A percentile compares a stretch with the other conserved stretches of the same genome.
Evolutionary conservation across 1,139 yeast species (phyloP).

Genomic region (Sugiyamaella xylanicola): DNA sequence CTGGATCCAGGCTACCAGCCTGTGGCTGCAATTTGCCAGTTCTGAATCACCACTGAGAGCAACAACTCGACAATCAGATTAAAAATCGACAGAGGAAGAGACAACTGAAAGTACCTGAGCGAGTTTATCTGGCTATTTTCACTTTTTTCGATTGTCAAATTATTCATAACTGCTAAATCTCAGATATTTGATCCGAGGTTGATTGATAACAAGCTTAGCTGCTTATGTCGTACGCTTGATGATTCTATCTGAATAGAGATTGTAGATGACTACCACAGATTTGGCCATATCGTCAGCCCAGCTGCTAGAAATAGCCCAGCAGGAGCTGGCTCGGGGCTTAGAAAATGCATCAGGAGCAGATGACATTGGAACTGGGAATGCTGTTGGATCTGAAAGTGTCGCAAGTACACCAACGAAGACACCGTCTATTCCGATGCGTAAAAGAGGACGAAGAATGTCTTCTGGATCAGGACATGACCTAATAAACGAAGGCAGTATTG

Average conservation of each 20-base stretch:
- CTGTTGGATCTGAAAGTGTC: background rate
- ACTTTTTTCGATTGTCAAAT: no score
- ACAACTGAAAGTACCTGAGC: no score
- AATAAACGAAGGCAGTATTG: background rate
- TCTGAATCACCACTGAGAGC: no score
- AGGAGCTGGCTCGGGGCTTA: constrained; percentile 25
- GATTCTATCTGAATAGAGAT: background rate
- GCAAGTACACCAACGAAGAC: constrained; percentile 2
- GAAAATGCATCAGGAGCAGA: constrained; percentile 7
- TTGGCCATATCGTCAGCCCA: constrained; percentile 24
- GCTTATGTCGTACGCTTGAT: background rate
- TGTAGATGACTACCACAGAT: constrained; percentile 14
- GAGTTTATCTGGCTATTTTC: no score
- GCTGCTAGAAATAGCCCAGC: constrained; percentile 29
- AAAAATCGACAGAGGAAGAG: no score
- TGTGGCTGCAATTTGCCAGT: no score
- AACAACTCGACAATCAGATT: no score
- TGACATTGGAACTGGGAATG: background rate
- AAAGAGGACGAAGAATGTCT: constrained; percentile 4
- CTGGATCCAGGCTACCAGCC: no score
- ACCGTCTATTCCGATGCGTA: constrained; percentile 8
- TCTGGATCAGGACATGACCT: constrained; percentile 4
- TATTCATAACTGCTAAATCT: no score
- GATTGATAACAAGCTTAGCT: no score
- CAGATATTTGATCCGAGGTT: no score